Conservation (phyloP, 345 rosid species). For the Geranium rotundifolium region DNA sequence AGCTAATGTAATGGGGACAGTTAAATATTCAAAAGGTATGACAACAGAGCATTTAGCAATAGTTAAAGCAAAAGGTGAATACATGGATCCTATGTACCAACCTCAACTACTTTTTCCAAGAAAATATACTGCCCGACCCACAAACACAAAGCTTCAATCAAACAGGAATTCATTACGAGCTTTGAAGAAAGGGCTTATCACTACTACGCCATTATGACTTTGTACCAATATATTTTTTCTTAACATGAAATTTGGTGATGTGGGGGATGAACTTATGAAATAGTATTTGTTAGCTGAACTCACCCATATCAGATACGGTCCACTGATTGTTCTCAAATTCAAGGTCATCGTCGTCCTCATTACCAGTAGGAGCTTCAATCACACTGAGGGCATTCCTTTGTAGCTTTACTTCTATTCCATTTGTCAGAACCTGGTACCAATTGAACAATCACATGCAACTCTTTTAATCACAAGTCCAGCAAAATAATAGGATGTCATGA, state of each 20-base stretch:
- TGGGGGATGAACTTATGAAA: not conserved
- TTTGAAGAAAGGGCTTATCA: not conserved
- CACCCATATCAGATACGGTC: constrained; percentile 78
- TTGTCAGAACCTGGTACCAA: constrained; percentile 66
- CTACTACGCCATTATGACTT: not conserved
- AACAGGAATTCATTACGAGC: constrained; percentile 14
- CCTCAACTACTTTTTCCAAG: constrained; percentile 19
- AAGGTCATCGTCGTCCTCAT: constrained; percentile 69
- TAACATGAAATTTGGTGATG: not conserved
- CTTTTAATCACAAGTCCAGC: not conserved
- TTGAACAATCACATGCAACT: constrained; percentile 4
- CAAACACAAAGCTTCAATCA: constrained; percentile 5
- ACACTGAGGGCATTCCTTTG: constrained; percentile 99
- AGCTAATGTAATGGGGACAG: constrained; percentile 33
- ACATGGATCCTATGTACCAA: constrained; percentile 59
- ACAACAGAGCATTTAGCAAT: constrained; percentile 28
- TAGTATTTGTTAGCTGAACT: constrained; percentile 13
- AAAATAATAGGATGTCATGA: not conserved
- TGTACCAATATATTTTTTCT: not conserved
- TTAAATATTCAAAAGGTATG: constrained; percentile 21
- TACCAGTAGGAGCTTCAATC: constrained; percentile 95
- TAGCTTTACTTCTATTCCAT: constrained; percentile 97
- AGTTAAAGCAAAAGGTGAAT: constrained; percentile 48
- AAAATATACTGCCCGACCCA: not conserved
- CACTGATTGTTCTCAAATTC: constrained; percentile 63